Percentiles rank a stretch among this genome's conserved stretches.
These are phyloP conservation scores for Lentinula guzmanii DNA, from an alignment of 768 basidiomycete species.

Conservation along the genomic window DNA sequence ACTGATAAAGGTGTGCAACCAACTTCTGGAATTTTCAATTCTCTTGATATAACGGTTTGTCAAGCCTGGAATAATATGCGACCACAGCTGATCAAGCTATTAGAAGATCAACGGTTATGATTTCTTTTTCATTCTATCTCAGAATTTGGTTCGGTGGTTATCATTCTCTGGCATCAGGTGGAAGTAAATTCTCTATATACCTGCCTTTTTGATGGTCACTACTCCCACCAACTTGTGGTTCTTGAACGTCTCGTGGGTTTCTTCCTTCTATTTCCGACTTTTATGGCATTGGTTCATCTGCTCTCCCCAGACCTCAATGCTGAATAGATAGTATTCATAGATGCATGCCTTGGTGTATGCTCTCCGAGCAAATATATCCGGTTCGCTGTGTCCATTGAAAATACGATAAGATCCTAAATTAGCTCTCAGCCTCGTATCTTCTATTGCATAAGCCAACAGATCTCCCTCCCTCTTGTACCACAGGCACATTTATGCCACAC, in stretches of 20 bases:
- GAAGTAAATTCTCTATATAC: not conserved
- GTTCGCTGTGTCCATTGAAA: too few relatives aligned
- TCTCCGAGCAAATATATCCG: not conserved
- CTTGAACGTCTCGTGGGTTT: not conserved
- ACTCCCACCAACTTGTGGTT: not conserved
- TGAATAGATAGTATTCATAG: not conserved
- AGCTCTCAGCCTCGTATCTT: not conserved
- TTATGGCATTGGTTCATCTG: not conserved
- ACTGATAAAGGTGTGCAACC: conserved; percentile 1
- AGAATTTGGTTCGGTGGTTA: not conserved
- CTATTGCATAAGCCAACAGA: not conserved
- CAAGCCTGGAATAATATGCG: not conserved
- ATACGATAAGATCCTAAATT: not conserved
- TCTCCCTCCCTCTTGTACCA: not conserved
- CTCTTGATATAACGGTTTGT: not conserved
- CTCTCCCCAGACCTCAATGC: not conserved
- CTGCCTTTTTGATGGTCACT: not conserved
- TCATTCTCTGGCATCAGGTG: not conserved
- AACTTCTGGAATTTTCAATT: not conserved
- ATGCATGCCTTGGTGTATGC: not conserved
- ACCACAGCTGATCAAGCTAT: not conserved
- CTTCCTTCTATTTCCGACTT: not conserved
- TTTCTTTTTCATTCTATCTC: not conserved
- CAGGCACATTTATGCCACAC: not conserved
- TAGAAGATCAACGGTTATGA: not conserved